Evolutionary conservation across 768 basidiomycete genomes (phyloP), one percentile per base, ranked within the genome.

Genomic region (Asterophora parasitica): DNA sequence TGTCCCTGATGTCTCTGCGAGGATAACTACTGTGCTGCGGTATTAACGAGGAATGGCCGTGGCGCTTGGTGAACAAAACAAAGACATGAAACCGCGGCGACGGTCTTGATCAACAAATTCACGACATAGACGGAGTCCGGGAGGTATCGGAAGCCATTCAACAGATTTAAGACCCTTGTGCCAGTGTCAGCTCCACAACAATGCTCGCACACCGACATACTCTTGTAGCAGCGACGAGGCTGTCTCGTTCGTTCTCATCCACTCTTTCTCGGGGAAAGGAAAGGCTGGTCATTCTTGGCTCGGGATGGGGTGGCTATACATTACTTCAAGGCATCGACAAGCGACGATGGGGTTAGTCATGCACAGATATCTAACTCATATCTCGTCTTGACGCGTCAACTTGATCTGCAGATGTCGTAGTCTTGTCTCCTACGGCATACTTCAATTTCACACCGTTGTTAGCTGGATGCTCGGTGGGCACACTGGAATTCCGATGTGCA

Each of bases 291-390:
- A 81, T 88, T 51, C 68, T 88, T 6, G 86, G 85, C 7, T 86
- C 84, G 8, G 86, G 86, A 17, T 88, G 85, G 86, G 85, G 83
- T 48, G 86, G 86, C 0, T 88, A 88, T 55, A 81, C 82, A 50
- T 67, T 88, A 11, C 69, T 88, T 17, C 69, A 80, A 31, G 74
- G 76, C 2, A 66, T 88, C 1, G 82, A 88, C 64, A 87, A 83
- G 64, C 82, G 81, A 52, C 75, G 76, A 44, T 88, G 83, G 80
- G 75, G 85, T 85, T 34, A 51, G 77, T 65, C 23, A 5, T 35
- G 42, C 45, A 16, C 44, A 16, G 32, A 20, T 41, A 31, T 11
- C 31, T 2, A 31, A 3, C 23, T 27, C 30, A 31, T 3, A 31
- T 12, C 12, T 31, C 30, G 12, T 31, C 8, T 31, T 31, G 2